A percentile compares a stretch with the other conserved stretches of the same genome.
phyloP scores from a whole-genome alignment of 106 monocot species.

The Allium fistulosum region DNA sequence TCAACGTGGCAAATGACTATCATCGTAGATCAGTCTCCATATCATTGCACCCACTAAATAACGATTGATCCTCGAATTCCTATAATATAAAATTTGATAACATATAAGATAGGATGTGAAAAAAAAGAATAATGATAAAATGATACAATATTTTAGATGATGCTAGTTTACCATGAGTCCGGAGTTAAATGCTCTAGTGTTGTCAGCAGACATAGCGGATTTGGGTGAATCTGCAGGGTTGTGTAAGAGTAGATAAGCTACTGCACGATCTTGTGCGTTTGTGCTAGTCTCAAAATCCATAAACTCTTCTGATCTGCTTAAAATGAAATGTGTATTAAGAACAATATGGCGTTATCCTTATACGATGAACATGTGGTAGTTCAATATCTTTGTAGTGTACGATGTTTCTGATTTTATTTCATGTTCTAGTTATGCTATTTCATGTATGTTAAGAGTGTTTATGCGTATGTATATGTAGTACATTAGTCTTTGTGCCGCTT shows the following conservation, averaged over 20 bases:
- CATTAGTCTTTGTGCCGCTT: too few relatives aligned
- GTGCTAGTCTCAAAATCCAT: conserved; percentile 9
- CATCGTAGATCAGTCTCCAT: not conserved
- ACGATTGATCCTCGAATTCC: not conserved
- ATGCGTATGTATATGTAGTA: too few relatives aligned
- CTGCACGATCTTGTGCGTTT: conserved; percentile 10
- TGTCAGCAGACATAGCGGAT: not conserved
- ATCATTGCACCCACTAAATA: not conserved
- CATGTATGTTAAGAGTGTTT: too few relatives aligned
- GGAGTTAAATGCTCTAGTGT: conserved; percentile 2
- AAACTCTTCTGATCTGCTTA: conserved; percentile 1
- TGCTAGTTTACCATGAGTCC: not conserved
- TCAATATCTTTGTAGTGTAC: too few relatives aligned
- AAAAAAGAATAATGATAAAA: not conserved
- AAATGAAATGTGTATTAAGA: too few relatives aligned
- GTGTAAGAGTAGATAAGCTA: conserved; percentile 15
- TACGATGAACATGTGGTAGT: too few relatives aligned
- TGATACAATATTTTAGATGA: too few relatives aligned
- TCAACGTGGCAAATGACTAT: not conserved
- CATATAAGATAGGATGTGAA: not conserved
- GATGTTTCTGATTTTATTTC: too few relatives aligned
- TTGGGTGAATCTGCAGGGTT: not conserved
- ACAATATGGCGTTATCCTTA: too few relatives aligned
- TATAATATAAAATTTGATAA: not conserved
- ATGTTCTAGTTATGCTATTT: too few relatives aligned